Evolutionary conservation across 768 basidiomycete genomes (phyloP), one percentile per base, ranked within the genome.

Genomic region (Phaeotremella fagi): DNA sequence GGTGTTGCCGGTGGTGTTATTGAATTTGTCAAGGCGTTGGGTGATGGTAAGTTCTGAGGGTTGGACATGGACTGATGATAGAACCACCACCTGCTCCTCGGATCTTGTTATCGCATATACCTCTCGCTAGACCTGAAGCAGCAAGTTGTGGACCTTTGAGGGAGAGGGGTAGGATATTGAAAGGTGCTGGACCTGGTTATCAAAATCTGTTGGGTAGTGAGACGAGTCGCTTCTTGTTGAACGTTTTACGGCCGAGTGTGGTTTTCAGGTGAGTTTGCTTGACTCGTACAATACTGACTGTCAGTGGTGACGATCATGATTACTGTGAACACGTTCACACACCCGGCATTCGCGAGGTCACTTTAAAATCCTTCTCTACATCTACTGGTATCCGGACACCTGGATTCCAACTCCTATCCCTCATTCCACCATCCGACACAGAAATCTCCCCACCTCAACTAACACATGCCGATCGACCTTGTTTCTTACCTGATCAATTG

Each of bases 231-330:
- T 86, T 87, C 67, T 66, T 97, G 24, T 76, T 95, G 45, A 76
- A 83, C 31, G 77, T 67, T 18, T 70, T 90, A 25, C 76, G 78
- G 33, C 92, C 92, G 4, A 77, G 79, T 1, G 72, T 87, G 12
- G 78, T 92, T 28, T 85, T 90, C 73, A 90, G 87, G 86, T 86
- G 45, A 53, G 63, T 45, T 3, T 9, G 38, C 26, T 33, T 38
- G 23, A 23, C 15, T 25, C 33, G 15, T 22, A 27, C 23, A 37
- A 5, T 20, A 42, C 58, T 55, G n/a, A 49, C 12, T 16, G 16
- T 5, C 54, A 90, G 88, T 61, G 94, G 89, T 4, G 90, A 97
- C 72, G 91, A 97, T 67, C 91, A 95, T 70, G 94, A 97, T 65
- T 90, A 92, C 60, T 98, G 94, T 74, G 88, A 88, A 76, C 82